Evolutionary conservation across 2,329 filamentous ascomycete genomes (phyloP), one percentile per base, ranked within the genome.

Genomic region (Emergomyces orientalis): DNA sequence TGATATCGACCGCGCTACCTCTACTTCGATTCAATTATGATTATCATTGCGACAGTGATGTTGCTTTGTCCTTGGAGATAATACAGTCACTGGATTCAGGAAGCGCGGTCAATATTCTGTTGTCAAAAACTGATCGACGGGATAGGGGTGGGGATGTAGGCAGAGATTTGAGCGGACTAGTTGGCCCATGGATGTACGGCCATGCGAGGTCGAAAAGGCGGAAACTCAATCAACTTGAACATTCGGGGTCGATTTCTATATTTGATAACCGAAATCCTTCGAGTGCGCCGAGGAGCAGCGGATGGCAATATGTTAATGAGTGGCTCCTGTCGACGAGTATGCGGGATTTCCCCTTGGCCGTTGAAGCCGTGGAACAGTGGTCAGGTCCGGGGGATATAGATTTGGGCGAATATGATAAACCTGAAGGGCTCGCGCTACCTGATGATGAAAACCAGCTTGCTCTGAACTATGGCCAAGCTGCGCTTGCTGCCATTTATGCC

Each of bases 141-240:
- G 70, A 73, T 58, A 71, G 72, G 61, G 69, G 70, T 25, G 74
- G 72, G 63, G 74, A 78, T 62, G 65, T 82, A 56, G 79, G 78
- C 27, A 77, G 82, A 62, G 86, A 87, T 67, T 67, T 87, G 47
- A 80, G 81, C 66, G 79, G 82, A 4, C 72, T 88, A 27, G 79
- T 87, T 45, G 83, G 84, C 3, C 84, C 85, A 13, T 88, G 85
- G 85, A 81, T 87, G 67, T 84, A 83, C 69, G 85, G 85, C 17
- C 77, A 79, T 60, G 80, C 74, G 43, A 76, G 80, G 30, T 76
- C 80, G 39, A 86, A 86, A 73, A 76, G 83, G 64, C 78, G 81
- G 63, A 82, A 76, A 66, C 70, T 82, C 17, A 76, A 76, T 34
- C 69, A 74, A 62, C 63, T 65, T 4, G 67, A 69, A 1, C 68